Base-by-base conservation (phyloP, 2,329 filamentous ascomycete species). In the Aspergillus quadricinctus region DNA sequence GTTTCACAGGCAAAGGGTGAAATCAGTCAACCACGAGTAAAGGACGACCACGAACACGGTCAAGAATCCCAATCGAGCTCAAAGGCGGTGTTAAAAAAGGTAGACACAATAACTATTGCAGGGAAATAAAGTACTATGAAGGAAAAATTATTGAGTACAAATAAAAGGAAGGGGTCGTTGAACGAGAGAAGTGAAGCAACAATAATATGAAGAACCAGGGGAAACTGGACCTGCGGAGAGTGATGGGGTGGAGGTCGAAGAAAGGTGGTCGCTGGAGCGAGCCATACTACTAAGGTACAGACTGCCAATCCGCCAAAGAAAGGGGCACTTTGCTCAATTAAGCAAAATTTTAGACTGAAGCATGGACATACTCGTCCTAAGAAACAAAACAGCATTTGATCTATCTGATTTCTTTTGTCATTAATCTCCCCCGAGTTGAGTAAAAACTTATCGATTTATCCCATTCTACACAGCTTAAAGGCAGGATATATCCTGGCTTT, bases 241-340 rank as follows among this genome's bases (percentile, higher is more conserved):
- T 61, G 61, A 59, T 56, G 53, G 59, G 57, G 58, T 61, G 57
- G 58, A 60, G 61, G 52, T 50, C 49, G 58, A 61, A 64, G 62
- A 59, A 54, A 61, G 60, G 57, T 58, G 58, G 55, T 56, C 43
- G 54, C 55, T 56, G 60, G 57, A 57, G 58, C 52, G 50, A 59
- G 53, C 51, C 48, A 53, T 53, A 45, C 23, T 50, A 50, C 31
- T 37, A 37, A 37, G 14, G 14, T 35, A 17, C 14, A 35, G 7
- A 56, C 52, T 62, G 61, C 57, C 61, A 63, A 62, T 64, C 62
- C 62, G 63, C 64, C 62, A 68, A 67, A 72, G 67, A 68, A 68
- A 71, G 69, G 68, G 63, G 59, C 57, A 62, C 54, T 50, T 50
- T 43, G 25, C 37, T 55, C 48, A 46, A 48, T 49, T 48, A 55